Conservation (phyloP, 495 filamentous ascomycete genomes). For the Evansstolkia leycettana region DNA sequence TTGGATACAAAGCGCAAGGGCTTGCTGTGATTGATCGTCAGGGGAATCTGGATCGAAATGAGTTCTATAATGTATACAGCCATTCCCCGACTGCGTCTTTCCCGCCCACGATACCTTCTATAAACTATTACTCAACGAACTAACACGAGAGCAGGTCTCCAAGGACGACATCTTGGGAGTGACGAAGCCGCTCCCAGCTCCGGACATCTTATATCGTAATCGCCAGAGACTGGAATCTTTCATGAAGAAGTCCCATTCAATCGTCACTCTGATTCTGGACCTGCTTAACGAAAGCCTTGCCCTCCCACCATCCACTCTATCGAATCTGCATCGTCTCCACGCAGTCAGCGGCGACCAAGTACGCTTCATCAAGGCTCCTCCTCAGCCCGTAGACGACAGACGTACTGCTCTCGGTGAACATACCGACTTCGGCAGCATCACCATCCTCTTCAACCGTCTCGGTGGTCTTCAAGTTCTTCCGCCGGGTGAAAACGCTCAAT, state of each 20-base stretch:
- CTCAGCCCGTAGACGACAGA: slow-evolving; percentile 27
- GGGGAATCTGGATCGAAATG: slow-evolving; percentile 44
- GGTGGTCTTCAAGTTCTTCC: slow-evolving; percentile 46
- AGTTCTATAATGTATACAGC: slow-evolving; percentile 54
- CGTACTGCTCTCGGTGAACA: slow-evolving; percentile 35
- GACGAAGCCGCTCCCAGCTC: slow-evolving; percentile 30
- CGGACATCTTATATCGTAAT: slow-evolving; percentile 5
- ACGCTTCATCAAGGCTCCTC: slow-evolving; percentile 39
- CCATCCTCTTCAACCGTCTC: slow-evolving; percentile 47
- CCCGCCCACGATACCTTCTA: no score
- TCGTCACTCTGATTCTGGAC: slow-evolving; percentile 34
- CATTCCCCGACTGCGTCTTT: no score
- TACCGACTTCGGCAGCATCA: slow-evolving; percentile 42
- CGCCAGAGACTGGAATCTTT: slow-evolving; percentile 30
- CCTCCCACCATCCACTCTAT: slow-evolving; percentile 35
- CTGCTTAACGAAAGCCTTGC: slow-evolving; percentile 38
- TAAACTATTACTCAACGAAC: no score
- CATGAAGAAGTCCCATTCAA: slow-evolving; percentile 33
- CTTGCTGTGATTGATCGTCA: slow-evolving; percentile 34
- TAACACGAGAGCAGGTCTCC: slow-evolving; percentile 26
- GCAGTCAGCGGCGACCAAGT: slow-evolving; percentile 44
- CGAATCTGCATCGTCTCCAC: slow-evolving; percentile 36
- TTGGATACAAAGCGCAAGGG: slow-evolving; percentile 47
- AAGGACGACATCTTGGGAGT: slow-evolving; percentile 44
- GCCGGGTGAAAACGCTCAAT: slow-evolving; percentile 33